Percentiles rank a stretch among this genome's conserved stretches.
Conservation (phyloP, 768 basidiomycete species). For the Boletus rubroflammeus region DNA sequence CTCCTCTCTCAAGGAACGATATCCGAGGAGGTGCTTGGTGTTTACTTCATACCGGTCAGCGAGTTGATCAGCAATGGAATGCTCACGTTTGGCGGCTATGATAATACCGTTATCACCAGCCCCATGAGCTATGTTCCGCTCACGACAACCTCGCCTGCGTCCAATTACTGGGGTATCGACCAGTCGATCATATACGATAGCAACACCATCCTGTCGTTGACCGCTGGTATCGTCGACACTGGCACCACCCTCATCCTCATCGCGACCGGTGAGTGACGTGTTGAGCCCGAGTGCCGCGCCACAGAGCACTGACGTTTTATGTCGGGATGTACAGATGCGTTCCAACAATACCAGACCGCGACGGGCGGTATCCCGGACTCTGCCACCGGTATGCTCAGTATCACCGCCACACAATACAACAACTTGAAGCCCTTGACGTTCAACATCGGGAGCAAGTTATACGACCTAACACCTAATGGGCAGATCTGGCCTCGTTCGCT, state of each 20-base stretch:
- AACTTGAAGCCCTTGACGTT: constrained; percentile 25
- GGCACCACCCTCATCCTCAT: constrained; percentile 29
- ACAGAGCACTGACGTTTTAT: background rate
- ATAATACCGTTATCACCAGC: constrained; percentile 5
- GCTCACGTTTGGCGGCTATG: constrained; percentile 28
- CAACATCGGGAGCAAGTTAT: constrained; percentile 12
- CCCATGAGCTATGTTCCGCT: constrained; percentile 20
- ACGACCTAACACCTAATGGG: constrained; percentile 22
- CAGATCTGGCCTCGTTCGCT: constrained; percentile 37
- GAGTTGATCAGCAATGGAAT: constrained; percentile 14
- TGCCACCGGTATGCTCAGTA: constrained; percentile 22
- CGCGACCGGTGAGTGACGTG: constrained; percentile 16
- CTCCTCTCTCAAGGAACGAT: constrained; percentile 29
- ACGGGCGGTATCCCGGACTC: constrained; percentile 28
- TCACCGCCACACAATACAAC: constrained; percentile 21
- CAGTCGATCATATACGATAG: background rate
- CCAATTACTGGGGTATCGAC: constrained; percentile 20
- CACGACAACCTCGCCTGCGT: constrained; percentile 26
- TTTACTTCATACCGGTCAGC: constrained; percentile 28
- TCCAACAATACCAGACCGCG: constrained; percentile 10
- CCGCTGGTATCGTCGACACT: constrained; percentile 22
- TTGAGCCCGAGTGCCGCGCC: background rate
- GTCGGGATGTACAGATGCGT: constrained; percentile 18
- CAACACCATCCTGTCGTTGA: background rate
- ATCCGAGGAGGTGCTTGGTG: constrained; percentile 24